phyloP scores from a whole-genome alignment of 2,329 filamentous ascomycete species.

The Colletotrichum falcatum region DNA sequence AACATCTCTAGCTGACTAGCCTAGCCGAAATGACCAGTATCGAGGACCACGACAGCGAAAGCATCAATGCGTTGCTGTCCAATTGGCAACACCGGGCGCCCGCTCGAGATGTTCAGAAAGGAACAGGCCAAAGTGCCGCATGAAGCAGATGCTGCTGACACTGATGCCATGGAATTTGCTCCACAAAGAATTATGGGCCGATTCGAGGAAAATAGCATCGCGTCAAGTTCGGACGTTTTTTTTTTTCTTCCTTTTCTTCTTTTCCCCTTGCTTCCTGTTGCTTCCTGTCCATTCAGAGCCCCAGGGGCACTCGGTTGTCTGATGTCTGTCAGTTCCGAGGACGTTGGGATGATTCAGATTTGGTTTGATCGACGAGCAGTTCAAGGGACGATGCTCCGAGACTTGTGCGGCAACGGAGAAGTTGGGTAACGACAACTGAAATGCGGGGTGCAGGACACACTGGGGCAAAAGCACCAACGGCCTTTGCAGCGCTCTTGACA shows the following conservation, averaged over 20 bases:
- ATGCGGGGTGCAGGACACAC: slow-evolving; percentile 33
- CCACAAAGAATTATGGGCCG: not conserved
- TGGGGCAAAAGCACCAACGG: slow-evolving; percentile 1
- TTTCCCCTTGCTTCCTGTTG: no score
- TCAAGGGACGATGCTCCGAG: slow-evolving; percentile 21
- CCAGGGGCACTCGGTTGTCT: slow-evolving; percentile 37
- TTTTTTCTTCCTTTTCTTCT: no score
- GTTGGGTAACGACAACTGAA: slow-evolving; percentile 18
- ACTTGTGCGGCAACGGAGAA: slow-evolving; percentile 17
- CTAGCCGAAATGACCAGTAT: not conserved
- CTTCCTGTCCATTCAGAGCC: not conserved
- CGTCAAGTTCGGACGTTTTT: slow-evolving; percentile 17
- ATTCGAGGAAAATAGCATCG: slow-evolving; percentile 18
- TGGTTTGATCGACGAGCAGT: slow-evolving; percentile 34
- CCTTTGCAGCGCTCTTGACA: not conserved
- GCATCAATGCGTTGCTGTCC: not conserved
- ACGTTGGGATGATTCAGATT: slow-evolving; percentile 39
- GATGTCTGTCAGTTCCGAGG: slow-evolving; percentile 36
- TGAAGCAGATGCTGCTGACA: not conserved
- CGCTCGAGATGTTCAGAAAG: not conserved
- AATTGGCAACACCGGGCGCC: not conserved
- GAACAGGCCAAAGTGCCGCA: not conserved
- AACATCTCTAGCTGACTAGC: not conserved
- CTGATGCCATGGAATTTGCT: not conserved
- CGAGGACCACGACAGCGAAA: not conserved